Percentiles rank a stretch among this genome's conserved stretches.
Conservation (phyloP, 345 rosid species). For the Camelina neglecta region DNA sequence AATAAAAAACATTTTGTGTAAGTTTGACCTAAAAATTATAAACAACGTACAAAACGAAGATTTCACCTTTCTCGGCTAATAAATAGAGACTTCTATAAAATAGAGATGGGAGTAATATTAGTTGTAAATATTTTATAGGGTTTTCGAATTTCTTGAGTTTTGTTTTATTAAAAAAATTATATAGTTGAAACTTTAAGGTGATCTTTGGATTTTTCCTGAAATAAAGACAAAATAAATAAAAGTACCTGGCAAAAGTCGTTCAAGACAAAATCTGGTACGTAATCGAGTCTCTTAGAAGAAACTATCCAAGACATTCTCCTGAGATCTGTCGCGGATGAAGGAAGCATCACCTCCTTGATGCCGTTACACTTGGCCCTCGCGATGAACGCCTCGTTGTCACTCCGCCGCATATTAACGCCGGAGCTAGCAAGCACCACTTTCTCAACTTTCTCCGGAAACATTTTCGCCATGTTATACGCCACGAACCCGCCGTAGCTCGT, state of each 20-base stretch:
- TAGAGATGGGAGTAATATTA: background rate
- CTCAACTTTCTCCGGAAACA: constrained; percentile 74
- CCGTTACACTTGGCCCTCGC: constrained; percentile 49
- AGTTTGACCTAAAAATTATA: background rate
- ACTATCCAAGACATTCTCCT: constrained; percentile 57
- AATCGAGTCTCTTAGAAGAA: constrained; percentile 36
- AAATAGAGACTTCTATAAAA: background rate
- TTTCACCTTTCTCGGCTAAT: background rate
- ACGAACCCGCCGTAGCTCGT: constrained; percentile 95
- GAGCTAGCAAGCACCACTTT: constrained; percentile 89
- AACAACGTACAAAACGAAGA: background rate
- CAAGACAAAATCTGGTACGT: constrained; percentile 63
- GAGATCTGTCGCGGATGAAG: constrained; percentile 55
- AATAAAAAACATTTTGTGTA: background rate
- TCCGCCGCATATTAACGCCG: constrained; percentile 60
- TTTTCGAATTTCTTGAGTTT: background rate
- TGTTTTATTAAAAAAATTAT: background rate
- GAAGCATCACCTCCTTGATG: constrained; percentile 67
- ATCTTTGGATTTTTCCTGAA: background rate
- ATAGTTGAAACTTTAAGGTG: background rate
- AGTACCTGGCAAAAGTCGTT: constrained; percentile 68
- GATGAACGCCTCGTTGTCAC: constrained; percentile 55
- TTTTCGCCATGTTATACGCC: constrained; percentile 70
- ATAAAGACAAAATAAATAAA: background rate
- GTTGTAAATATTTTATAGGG: background rate